A percentile compares a stretch with the other conserved stretches of the same genome.
phyloP scores from a whole-genome alignment of 495 filamentous ascomycete genomes.

The Aspergillus homomorphus region DNA sequence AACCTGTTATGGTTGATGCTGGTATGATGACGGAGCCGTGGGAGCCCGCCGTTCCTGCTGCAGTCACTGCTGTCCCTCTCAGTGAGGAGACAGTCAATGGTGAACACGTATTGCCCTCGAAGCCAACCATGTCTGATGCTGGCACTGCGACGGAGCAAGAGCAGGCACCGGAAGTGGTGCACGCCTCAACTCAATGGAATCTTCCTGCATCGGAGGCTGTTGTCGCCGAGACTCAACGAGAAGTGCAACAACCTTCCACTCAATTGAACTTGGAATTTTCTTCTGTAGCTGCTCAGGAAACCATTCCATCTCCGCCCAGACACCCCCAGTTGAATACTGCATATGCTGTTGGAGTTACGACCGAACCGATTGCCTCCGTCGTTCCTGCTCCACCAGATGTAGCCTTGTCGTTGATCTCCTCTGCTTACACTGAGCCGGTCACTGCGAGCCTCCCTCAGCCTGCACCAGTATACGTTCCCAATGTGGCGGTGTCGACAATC shows the following conservation, averaged over 20 bases:
- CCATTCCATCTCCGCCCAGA: slow-evolving; percentile 30
- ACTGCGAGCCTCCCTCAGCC: slow-evolving; percentile 16
- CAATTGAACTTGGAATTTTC: slow-evolving; percentile 35
- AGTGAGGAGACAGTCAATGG: slow-evolving; percentile 8
- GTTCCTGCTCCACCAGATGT: slow-evolving; percentile 24
- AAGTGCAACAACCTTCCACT: slow-evolving; percentile 18
- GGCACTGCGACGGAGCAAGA: slow-evolving; percentile 18
- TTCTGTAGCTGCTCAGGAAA: slow-evolving; percentile 36
- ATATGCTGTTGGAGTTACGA: slow-evolving; percentile 30
- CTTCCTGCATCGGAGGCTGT: slow-evolving; percentile 26
- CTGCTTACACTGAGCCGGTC: slow-evolving; percentile 27
- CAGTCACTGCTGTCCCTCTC: neutral
- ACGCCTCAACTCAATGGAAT: slow-evolving; percentile 39
- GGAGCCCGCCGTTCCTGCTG: slow-evolving; percentile 21
- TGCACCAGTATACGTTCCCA: slow-evolving; percentile 21
- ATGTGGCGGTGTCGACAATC: slow-evolving; percentile 26
- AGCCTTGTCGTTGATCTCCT: slow-evolving; percentile 29
- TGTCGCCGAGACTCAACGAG: slow-evolving; percentile 15
- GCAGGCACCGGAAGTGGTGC: slow-evolving; percentile 25
- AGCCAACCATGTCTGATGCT: slow-evolving; percentile 13
- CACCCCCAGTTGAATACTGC: slow-evolving; percentile 31
- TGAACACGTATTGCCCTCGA: slow-evolving; percentile 26
- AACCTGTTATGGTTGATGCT: slow-evolving; percentile 67
- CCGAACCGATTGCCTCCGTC: slow-evolving; percentile 29
- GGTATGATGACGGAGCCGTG: slow-evolving; percentile 87